A percentile compares a stretch with the other conserved stretches of the same genome.
phyloP scores from a whole-genome alignment of 1,139 yeast genomes.

The Blastobotrys aristatus region DNA sequence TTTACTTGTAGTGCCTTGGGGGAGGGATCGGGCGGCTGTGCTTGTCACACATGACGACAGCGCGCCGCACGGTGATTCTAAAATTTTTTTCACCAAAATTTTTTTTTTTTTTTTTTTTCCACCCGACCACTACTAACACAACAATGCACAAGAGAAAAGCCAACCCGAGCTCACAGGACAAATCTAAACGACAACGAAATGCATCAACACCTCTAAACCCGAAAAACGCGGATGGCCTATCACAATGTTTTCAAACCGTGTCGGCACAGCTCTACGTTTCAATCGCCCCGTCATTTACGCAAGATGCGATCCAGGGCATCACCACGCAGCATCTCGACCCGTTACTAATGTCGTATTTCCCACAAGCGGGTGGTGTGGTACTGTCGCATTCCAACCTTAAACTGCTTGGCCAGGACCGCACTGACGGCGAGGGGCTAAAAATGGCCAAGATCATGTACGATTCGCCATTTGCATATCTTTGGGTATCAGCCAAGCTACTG shows the following conservation, averaged over 20 bases:
- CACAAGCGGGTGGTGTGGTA: slow-evolving; percentile 74
- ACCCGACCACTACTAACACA: too few relatives aligned
- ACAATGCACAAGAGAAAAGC: slow-evolving; percentile 12
- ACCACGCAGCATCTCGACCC: slow-evolving; percentile 87
- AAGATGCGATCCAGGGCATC: slow-evolving; percentile 69
- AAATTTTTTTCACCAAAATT: too few relatives aligned
- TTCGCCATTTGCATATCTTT: slow-evolving; percentile 82
- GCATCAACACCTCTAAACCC: slow-evolving; percentile 21
- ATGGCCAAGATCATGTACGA: slow-evolving; percentile 69
- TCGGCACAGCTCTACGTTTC: slow-evolving; percentile 71
- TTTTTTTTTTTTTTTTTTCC: too few relatives aligned
- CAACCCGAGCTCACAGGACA: background rate
- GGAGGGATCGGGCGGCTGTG: too few relatives aligned
- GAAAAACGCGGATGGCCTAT: slow-evolving; percentile 33
- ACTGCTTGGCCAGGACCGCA: slow-evolving; percentile 36
- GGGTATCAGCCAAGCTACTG: slow-evolving; percentile 80
- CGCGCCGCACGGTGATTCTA: too few relatives aligned
- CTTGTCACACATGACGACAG: too few relatives aligned
- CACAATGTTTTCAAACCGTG: slow-evolving; percentile 61
- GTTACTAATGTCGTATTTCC: slow-evolving; percentile 74
- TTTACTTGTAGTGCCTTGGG: too few relatives aligned
- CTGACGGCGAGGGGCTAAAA: slow-evolving; percentile 23
- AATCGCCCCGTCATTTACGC: slow-evolving; percentile 72
- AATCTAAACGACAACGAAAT: slow-evolving; percentile 7
- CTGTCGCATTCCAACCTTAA: slow-evolving; percentile 67